Evolutionary conservation across 176 grass and related monocot species (phyloP).

Genomic region (Canna indica): DNA sequence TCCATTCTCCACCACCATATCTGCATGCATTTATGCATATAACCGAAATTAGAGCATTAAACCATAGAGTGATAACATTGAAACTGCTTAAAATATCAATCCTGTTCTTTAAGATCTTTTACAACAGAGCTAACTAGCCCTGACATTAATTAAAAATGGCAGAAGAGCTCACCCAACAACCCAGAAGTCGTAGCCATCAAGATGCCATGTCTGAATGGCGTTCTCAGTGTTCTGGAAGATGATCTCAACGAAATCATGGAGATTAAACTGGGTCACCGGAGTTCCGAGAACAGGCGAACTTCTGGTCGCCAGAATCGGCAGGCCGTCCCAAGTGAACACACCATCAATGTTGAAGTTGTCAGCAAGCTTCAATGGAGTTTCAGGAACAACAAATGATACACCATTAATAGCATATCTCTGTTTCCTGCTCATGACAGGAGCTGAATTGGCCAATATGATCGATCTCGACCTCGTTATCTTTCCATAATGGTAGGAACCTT

Average conservation of each 20-base stretch:
- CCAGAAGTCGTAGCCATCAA: conserved; percentile 95
- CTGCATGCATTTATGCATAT: conserved; percentile 23
- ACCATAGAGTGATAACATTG: not conserved
- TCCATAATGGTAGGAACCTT: conserved; percentile 87
- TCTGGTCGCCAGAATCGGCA: conserved; percentile 27
- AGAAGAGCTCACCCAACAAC: conserved; percentile 48
- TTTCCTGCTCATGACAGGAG: conserved; percentile 24
- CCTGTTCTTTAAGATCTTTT: too few relatives aligned
- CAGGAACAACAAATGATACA: conserved; percentile 53
- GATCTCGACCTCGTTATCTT: conserved; percentile 51
- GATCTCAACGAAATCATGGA: conserved; percentile 82
- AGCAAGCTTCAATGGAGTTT: conserved; percentile 75
- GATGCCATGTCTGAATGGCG: conserved; percentile 63
- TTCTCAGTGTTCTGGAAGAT: conserved; percentile 78
- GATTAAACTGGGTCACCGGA: conserved; percentile 48
- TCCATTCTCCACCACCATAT: conserved; percentile 61
- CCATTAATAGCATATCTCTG: conserved; percentile 48
- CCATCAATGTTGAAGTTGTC: conserved; percentile 63
- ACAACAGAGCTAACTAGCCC: too few relatives aligned
- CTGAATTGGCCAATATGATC: conserved; percentile 30
- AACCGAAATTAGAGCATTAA: not conserved
- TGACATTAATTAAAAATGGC: too few relatives aligned
- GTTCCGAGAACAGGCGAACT: conserved; percentile 23
- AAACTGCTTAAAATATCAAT: not conserved
- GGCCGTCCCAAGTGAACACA: conserved; percentile 53